A percentile compares a stretch with the other conserved stretches of the same genome.
phyloP scores from a whole-genome alignment of 225 moss, liverwort and hornwort species.

The Bryum argenteum region DNA sequence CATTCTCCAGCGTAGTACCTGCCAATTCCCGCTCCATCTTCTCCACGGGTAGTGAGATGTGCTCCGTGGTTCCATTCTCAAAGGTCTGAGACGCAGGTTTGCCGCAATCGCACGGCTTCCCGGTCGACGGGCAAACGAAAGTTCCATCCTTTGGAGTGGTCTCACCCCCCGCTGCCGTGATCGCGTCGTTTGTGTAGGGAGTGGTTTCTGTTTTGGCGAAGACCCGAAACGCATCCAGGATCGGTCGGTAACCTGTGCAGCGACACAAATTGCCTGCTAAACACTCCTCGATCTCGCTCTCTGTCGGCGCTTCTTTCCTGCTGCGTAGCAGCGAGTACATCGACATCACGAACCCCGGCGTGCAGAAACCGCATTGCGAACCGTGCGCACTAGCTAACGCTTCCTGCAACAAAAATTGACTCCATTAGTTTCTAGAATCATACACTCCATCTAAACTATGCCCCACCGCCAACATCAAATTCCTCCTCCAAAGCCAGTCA shows the following conservation, averaged over 20 bases:
- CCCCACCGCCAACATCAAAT: too few species aligned
- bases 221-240: slow-evolving; percentile 88
- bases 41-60: slow-evolving; percentile 19
- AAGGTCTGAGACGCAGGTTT: slow-evolving; percentile 26
- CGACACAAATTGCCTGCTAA: slow-evolving; percentile 95
- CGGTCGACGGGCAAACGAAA: slow-evolving; percentile 83
- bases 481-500: background rate
- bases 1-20: slow-evolving; percentile 18
- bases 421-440: background rate
- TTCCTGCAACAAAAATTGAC: slow-evolving; percentile 41
- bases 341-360: slow-evolving; percentile 97
- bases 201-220: slow-evolving; percentile 84
- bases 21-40: slow-evolving; percentile 6
- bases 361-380: slow-evolving; percentile 97
- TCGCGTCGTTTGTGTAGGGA: slow-evolving; percentile 72
- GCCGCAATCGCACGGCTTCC: slow-evolving; percentile 86
- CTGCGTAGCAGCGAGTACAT: slow-evolving; percentile 85
- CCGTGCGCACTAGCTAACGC: slow-evolving; percentile 87
- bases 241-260: slow-evolving; percentile 96
- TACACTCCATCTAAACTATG: too few species aligned
- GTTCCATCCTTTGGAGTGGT: background rate
- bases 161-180: slow-evolving; percentile 51
- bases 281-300: slow-evolving; percentile 84
- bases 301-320: slow-evolving; percentile 62
- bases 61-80: slow-evolving; percentile 21